Base-by-base conservation (phyloP, 768 basidiomycete species). In the Trametopsis cervina region DNA sequence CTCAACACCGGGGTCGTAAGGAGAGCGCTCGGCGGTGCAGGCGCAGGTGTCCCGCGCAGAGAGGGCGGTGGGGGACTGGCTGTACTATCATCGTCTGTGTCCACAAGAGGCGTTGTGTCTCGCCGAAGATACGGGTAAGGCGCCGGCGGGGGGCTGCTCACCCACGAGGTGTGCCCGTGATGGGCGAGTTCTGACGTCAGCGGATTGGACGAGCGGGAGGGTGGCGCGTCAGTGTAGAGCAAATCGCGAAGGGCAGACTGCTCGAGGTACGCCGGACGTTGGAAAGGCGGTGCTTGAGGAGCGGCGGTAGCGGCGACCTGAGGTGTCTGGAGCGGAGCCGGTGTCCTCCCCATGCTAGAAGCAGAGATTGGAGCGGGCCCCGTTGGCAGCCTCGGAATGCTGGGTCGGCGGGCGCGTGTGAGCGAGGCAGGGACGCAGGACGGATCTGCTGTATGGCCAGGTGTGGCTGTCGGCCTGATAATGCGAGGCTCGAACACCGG, bases 251-350 rank as follows among this genome's bases (percentile, higher is more conserved):
- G 67, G 1, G 85, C 77, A 2, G 87, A 87, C 62, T 86, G 74
- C 37, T 87, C 84, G 46, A 91, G 74, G 63, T 91, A 91, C 0
- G 79, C 66, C 1, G 89, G 89, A 17, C 81, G 77, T 40, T 77
- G 68, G 63, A 83, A 90, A 45, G 69, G 66, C 61, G 27, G 52
- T 50, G 44, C 54, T 57, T 42, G 65, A 17, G 40, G 25, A 25
- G 53, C 48, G 27, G 48, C 23, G n/a, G 49, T 43, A 22, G 47
- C 37, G 12, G 42, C 18, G n/a, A n/a, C n/a, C n/a, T n/a, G n/a
- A 10, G 41, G 15, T 6, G 48, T 44, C 22, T 39, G 40, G 29
- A 50, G 51, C 49, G 45, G 42, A 37, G 53, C 24, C 20, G 51
- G 37, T 21, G 52, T n/a, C 40, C 44, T 50, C 33, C 42, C 38